A percentile compares a stretch with the other conserved stretches of the same genome.
phyloP scores from a whole-genome alignment of 192 early-diverging fungal genomes.

The Coemansia sp. region DNA sequence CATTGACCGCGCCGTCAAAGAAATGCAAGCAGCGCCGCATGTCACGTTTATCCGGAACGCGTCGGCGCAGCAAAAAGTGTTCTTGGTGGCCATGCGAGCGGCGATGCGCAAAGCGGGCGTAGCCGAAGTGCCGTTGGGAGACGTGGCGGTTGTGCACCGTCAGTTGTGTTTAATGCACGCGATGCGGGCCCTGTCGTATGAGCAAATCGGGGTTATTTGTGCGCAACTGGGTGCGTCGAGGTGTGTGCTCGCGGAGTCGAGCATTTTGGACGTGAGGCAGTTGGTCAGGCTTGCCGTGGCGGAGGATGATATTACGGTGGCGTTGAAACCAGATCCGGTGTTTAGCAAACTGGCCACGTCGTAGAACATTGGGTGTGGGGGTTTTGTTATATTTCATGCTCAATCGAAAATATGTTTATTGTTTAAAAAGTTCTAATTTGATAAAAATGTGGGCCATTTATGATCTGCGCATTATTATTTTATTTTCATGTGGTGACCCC shows the following conservation, averaged over 20 bases:
- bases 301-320: conserved; percentile 79
- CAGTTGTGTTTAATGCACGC: conserved; percentile 69
- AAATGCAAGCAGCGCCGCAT: conserved; percentile 81
- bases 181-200: conserved; percentile 59
- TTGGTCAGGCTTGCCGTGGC: conserved; percentile 68
- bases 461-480: too few species aligned
- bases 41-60: conserved; percentile 69
- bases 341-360: conserved; percentile 56
- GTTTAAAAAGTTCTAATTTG: background rate
- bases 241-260: conserved; percentile 63
- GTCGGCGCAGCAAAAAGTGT: conserved; percentile 84
- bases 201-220: conserved; percentile 64
- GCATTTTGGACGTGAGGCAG: conserved; percentile 66
- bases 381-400: background rate
- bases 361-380: background rate
- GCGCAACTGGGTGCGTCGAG: conserved; percentile 62
- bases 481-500: too few species aligned
- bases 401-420: background rate
- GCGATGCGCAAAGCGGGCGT: conserved; percentile 64
- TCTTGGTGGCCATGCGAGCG: conserved; percentile 70
- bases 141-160: conserved; percentile 66
- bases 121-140: conserved; percentile 71
- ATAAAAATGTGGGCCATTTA: too few species aligned
- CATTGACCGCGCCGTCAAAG: conserved; percentile 78
- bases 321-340: conserved; percentile 62